A percentile compares a stretch with the other conserved stretches of the same genome.
These are phyloP conservation scores for Nissolia schottii DNA, from an alignment of 306 rosid genomes.

Conservation along the genomic window DNA sequence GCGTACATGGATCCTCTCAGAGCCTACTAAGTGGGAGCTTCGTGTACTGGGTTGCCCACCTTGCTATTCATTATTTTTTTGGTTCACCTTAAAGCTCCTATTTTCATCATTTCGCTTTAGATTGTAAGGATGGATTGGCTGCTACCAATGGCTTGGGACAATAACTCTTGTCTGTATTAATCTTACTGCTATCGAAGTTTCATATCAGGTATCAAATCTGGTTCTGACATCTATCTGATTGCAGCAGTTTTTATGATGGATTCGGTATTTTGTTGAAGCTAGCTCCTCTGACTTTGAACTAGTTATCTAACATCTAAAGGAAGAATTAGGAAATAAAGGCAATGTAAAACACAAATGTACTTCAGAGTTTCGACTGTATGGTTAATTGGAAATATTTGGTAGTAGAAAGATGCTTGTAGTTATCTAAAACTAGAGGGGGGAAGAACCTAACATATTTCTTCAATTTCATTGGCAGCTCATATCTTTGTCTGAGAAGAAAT, in stretches of 20 bases:
- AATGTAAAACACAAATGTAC: neutral
- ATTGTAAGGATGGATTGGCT: neutral
- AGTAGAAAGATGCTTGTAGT: neutral
- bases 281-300: neutral
- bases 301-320: neutral
- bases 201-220: neutral
- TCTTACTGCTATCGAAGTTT: neutral
- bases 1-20: no score
- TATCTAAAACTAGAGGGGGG: neutral
- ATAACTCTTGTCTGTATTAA: neutral
- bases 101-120: neutral
- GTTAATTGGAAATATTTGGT: neutral
- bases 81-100: neutral
- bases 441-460: slow-evolving; percentile 23
- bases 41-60: no score
- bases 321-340: neutral
- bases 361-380: neutral
- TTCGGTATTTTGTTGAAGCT: neutral
- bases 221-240: neutral
- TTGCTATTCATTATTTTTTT: neutral
- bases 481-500: slow-evolving; percentile 74
- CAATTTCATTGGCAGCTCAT: slow-evolving; percentile 60
- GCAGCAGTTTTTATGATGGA: neutral
- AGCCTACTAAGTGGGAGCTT: no score
- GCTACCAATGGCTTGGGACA: neutral